Conservation (phyloP, 2,329 filamentous ascomycete genomes). For the Aspergillus vadensis region DNA sequence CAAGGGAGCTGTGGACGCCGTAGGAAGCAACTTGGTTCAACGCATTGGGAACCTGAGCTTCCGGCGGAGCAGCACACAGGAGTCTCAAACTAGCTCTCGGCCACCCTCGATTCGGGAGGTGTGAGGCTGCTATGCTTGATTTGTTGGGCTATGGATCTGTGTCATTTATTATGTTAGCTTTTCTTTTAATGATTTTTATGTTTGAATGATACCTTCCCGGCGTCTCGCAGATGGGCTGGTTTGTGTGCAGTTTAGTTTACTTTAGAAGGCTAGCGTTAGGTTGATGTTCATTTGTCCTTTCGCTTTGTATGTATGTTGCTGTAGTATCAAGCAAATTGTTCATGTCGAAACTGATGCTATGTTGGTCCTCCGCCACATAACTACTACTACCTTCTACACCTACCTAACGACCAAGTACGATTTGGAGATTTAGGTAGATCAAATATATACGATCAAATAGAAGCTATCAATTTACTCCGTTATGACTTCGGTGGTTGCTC, state of each 20-base stretch:
- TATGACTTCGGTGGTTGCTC: not conserved
- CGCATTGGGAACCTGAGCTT: constrained; percentile 81
- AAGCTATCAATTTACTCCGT: too few species aligned
- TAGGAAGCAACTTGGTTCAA: constrained; percentile 85
- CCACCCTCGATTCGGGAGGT: constrained; percentile 41
- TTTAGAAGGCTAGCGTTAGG: not conserved
- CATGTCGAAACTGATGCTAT: not conserved
- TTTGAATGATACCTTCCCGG: constrained; percentile 24
- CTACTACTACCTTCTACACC: too few species aligned
- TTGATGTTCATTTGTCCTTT: constrained; percentile 3
- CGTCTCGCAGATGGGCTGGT: constrained; percentile 15
- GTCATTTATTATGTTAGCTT: constrained; percentile 11
- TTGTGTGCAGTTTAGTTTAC: not conserved
- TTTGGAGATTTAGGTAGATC: too few species aligned
- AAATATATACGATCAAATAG: too few species aligned
- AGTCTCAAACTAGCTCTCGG: constrained; percentile 31
- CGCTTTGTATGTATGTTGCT: not conserved
- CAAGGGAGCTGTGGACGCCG: constrained; percentile 86
- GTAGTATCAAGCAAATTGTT: not conserved
- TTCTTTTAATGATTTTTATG: constrained; percentile 18
- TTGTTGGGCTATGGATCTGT: not conserved
- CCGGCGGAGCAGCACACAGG: constrained; percentile 38
- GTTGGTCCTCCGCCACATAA: too few species aligned
- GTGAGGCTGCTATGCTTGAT: constrained; percentile 19
- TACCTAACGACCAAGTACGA: too few species aligned